These are phyloP conservation scores for Pseudotsuga menziesii DNA, from an alignment of 75 land plant genomes.

Conservation along the genomic window DNA sequence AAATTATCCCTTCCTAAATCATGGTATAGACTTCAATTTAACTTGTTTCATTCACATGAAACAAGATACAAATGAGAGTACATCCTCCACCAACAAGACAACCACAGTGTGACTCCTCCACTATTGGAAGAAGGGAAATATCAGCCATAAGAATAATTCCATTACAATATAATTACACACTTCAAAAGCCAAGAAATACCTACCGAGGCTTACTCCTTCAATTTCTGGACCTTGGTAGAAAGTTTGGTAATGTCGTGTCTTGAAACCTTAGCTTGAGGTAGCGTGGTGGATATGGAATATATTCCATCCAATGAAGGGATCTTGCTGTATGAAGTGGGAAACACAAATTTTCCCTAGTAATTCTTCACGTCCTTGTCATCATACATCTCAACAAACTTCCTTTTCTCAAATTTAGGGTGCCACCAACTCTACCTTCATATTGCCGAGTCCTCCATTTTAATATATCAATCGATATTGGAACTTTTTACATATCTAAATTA, in stretches of 20 bases:
- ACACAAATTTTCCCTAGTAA: background rate
- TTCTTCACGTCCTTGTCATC: conserved; percentile 14
- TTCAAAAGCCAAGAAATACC: background rate
- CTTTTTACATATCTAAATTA: too few relatives aligned
- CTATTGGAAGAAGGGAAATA: too few relatives aligned
- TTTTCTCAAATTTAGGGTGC: conserved; percentile 45
- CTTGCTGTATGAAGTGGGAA: background rate
- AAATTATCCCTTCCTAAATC: too few relatives aligned
- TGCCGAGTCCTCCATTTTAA: background rate
- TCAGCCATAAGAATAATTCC: too few relatives aligned
- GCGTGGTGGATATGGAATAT: conserved; percentile 25
- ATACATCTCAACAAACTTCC: conserved; percentile 20
- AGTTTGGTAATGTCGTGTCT: conserved; percentile 12
- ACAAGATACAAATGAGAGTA: too few relatives aligned
- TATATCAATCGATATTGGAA: too few relatives aligned
- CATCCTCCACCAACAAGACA: too few relatives aligned
- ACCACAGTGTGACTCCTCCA: too few relatives aligned
- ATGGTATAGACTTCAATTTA: too few relatives aligned
- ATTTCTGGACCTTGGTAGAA: conserved; percentile 29
- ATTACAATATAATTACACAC: too few relatives aligned
- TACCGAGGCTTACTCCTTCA: conserved; percentile 54
- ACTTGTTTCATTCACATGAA: too few relatives aligned
- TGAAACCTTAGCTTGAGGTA: conserved; percentile 17
- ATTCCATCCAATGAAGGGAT: conserved; percentile 16
- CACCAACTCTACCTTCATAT: conserved; percentile 46